Evolutionary conservation across 768 basidiomycete species (phyloP).

Genomic region (Mycena filopes): DNA sequence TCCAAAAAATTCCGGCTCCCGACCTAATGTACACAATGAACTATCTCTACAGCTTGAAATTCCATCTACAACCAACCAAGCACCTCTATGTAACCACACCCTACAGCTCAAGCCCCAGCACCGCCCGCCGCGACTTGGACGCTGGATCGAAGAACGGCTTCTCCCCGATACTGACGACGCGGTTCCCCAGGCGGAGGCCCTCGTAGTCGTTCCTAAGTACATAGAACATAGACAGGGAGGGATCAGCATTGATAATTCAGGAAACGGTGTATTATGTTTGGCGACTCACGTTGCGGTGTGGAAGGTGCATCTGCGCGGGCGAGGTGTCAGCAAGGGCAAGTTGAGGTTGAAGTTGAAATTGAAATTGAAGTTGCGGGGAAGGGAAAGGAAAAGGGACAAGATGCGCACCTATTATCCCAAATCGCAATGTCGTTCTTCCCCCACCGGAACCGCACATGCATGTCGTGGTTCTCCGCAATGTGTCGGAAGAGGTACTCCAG

Average conservation of each 20-base stretch:
- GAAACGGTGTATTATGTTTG: background rate
- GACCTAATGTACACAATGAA: no score
- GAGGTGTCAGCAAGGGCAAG: no score
- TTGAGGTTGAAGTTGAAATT: no score
- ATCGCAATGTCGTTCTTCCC: slow-evolving; percentile 63
- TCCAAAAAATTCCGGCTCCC: no score
- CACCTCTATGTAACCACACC: no score
- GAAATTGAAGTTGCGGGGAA: no score
- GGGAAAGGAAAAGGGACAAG: no score
- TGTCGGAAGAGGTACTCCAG: slow-evolving; percentile 61
- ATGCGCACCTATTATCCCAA: slow-evolving; percentile 63
- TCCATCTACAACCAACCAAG: no score
- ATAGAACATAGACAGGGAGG: no score
- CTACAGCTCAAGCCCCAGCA: no score
- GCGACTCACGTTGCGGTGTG: slow-evolving; percentile 56
- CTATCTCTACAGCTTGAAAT: no score
- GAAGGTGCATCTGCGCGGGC: slow-evolving; percentile 45
- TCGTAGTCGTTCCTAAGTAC: slow-evolving; percentile 51
- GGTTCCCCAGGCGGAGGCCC: slow-evolving; percentile 55
- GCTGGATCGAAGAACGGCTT: slow-evolving; percentile 59
- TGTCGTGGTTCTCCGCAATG: slow-evolving; percentile 67
- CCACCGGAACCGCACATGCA: slow-evolving; percentile 66
- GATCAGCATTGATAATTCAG: background rate
- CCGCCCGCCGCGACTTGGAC: slow-evolving; percentile 48
- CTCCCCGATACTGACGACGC: slow-evolving; percentile 66